Conservation (phyloP, 805 yeast species). For the Barnettozyma sucrosica region DNA sequence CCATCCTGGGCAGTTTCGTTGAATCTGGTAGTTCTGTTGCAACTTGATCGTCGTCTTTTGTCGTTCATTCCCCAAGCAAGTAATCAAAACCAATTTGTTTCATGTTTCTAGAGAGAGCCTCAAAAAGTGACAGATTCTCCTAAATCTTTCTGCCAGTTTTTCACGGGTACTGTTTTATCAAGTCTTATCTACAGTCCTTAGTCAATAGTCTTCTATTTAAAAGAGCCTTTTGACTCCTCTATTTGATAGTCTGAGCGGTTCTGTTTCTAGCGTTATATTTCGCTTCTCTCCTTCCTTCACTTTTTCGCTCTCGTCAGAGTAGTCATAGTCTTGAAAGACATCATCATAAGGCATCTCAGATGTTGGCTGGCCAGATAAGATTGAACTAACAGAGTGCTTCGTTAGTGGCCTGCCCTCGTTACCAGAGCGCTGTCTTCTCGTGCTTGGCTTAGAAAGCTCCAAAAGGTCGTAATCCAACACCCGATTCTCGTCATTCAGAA, state of each 20-base stretch:
- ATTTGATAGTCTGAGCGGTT: conserved; percentile 4
- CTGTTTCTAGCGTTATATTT: neutral
- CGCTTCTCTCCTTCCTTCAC: neutral
- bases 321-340: conserved; percentile 19
- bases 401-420: neutral
- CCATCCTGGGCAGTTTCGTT: conserved; percentile 40
- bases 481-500: conserved; percentile 14
- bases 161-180: neutral
- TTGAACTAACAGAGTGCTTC: conserved; percentile 8
- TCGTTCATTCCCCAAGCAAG: neutral
- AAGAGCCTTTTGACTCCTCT: conserved; percentile 8
- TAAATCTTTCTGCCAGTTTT: neutral
- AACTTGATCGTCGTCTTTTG: neutral
- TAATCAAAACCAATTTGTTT: neutral
- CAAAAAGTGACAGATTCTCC: conserved; percentile 9
- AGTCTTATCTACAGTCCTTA: neutral
- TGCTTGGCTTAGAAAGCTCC: conserved; percentile 6
- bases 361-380: conserved; percentile 10
- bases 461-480: conserved; percentile 15
- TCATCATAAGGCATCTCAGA: conserved; percentile 15
- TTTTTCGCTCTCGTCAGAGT: conserved; percentile 15
- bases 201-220: neutral
- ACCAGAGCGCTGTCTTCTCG: neutral
- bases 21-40: neutral
- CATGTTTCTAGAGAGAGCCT: conserved; percentile 1